Base-by-base conservation (phyloP, 2,329 filamentous ascomycete genomes). In the Botrytis squamosa region DNA sequence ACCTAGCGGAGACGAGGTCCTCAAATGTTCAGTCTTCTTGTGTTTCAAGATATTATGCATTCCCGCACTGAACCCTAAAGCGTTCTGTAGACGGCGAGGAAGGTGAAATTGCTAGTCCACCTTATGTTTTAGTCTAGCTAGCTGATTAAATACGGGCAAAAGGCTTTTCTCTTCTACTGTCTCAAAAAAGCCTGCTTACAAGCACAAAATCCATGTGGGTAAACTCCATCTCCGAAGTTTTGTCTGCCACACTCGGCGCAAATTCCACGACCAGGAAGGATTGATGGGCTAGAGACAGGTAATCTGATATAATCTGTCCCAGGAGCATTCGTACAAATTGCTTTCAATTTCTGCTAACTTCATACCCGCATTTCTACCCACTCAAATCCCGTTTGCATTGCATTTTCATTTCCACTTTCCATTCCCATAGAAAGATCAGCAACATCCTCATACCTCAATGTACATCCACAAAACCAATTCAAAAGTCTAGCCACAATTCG, bases 371-470 rank as follows among this genome's bases (percentile, higher is more conserved):
- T 76, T 80, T 66, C 74, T 78, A 40, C 82, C 82, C 71, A 20
- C 29, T 20, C 3, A 25, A 25, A n/a, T 8, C 14, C 60, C 6
- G 10, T 16, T 79, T 78, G 78, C 18, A 22, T 46, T 46, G 9
- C 6, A n/a, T 25, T 79, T 78, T 78, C 81, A 83, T 62, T 76
- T 74, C 79, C 80, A 59, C 49, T 78, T 80, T 81, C 63, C 85
- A 77, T 77, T 63, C 76, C 79, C 20, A 83, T 83, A 62, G 85
- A 80, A 65, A 84, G 83, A n/a, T 84, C 84, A 3, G 83, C 84
- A 73, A 82, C 81, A 72, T 83, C 80, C 74, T 85, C 83, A 16
- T 84, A 80, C 20, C 81, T 83, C 57, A 77, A 55, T 14, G 5
- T 84, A 84, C 46, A 73, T 46, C 14, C 76, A 75, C 73, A 83